Evolutionary conservation across 805 yeast genomes (phyloP), one percentile per base, ranked within the genome.

Genomic region (Pichia paraexigua): DNA sequence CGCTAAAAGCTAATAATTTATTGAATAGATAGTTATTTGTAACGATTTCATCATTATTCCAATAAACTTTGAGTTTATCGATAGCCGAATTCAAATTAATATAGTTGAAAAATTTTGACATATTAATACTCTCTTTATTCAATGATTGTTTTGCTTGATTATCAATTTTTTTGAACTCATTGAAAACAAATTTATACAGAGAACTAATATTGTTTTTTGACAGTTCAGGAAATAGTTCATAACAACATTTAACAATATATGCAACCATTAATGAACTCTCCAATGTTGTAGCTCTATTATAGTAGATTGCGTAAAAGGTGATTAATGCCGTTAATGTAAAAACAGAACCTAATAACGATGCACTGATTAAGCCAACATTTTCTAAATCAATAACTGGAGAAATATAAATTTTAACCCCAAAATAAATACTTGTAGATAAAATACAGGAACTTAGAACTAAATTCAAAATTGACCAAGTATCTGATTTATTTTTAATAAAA

Each of bases 181-280:
- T 60, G 62, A 68, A 60, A n/a, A 69, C 60, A 41, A 68, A 68
- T 47, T 69, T 67, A 32, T 68, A 58, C 53, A 69, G 56, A 22
- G 56, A 56, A 42, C 65, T 62, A 44, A 69, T 61, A 53, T 68
- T 68, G 48, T 62, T 58, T 49, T 80, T 79, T 9, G 91, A 84
- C 56, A 92, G 76, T 59, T 87, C 90, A 1, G 98, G 97, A 60
- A 92, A 89, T 3, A 96, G 82, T 63, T 91, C 95, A 66, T 94
- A 94, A 55, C 91, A 81, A 60, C 96, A 89, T 63, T 95, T 86
- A 28, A 94, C 96, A 55, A 92, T 83, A 67, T 94, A 94, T 10
- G 95, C 92, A 63, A 90, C 83, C 60, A 94, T 75, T 52, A 92
- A 70, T 13, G 96, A 85, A 32, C 90, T 79, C 68, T 94, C 99